Conservation (phyloP, 805 yeast species). For the Candida cerambycidarum region DNA sequence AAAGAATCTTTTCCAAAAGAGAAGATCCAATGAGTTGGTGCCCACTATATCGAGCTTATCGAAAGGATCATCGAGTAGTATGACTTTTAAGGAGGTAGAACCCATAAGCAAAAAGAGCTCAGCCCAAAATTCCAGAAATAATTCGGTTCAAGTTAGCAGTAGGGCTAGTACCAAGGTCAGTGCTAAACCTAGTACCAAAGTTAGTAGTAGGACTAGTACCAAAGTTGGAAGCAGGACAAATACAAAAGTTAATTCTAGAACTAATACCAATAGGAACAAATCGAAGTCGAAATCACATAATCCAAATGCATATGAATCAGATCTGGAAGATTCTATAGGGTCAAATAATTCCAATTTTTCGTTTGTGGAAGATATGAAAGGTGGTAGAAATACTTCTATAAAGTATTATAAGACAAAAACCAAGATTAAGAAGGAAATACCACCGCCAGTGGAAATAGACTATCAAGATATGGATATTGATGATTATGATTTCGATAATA, state of each 20-base stretch:
- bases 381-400: conserved; percentile 45
- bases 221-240: background rate
- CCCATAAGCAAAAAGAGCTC: background rate
- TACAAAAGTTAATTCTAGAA: too few relatives aligned
- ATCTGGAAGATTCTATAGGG: conserved; percentile 21
- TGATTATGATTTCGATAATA: conserved; percentile 45
- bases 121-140: too few relatives aligned
- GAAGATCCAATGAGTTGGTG: conserved; percentile 4
- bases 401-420: conserved; percentile 40
- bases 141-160: too few relatives aligned
- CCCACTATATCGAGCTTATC: conserved; percentile 2
- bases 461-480: conserved; percentile 33
- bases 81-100: background rate
- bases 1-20: conserved; percentile 27
- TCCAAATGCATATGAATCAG: conserved; percentile 3
- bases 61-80: background rate
- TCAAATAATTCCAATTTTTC: conserved; percentile 36
- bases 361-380: conserved; percentile 38
- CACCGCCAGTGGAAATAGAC: conserved; percentile 13
- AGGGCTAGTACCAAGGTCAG: too few relatives aligned
- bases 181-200: background rate
- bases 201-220: background rate
- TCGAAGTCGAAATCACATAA: too few relatives aligned
- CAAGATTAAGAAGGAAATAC: conserved; percentile 9
- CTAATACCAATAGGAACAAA: too few relatives aligned